Conservation (phyloP, 257 asterid species). For the Buddleja alternifolia region DNA sequence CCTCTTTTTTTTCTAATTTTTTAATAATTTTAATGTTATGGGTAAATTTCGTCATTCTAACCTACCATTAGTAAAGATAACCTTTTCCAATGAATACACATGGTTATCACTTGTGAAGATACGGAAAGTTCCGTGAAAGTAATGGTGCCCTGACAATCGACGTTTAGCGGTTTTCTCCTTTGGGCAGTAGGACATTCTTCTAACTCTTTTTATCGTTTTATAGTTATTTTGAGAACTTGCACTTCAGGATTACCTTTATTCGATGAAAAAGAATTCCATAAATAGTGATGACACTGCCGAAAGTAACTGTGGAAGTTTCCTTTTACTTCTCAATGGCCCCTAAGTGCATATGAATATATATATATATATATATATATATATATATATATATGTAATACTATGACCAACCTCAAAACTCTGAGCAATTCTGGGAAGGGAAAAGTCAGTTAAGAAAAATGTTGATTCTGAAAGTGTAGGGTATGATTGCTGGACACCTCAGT, state of each 20-base stretch:
- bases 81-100: no score
- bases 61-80: no score
- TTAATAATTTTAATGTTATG: no score
- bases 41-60: no score
- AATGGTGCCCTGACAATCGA: no score
- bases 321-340: not conserved
- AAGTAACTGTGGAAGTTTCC: not conserved
- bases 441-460: not conserved
- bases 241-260: not conserved
- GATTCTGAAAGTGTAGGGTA: not conserved
- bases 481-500: not conserved
- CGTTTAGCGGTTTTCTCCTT: slow-evolving; percentile 1
- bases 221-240: slow-evolving; percentile 20
- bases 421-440: slow-evolving; percentile 4
- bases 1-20: no score
- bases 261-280: not conserved
- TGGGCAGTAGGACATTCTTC: not conserved
- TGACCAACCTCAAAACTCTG: not conserved
- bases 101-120: no score
- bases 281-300: slow-evolving; percentile 4
- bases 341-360: no score
- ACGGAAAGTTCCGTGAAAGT: no score
- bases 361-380: no score
- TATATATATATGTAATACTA: no score
- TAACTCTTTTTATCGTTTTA: no score